Base-by-base conservation (phyloP, 345 rosid genomes). In the Cardamine chenopodiifolia region DNA sequence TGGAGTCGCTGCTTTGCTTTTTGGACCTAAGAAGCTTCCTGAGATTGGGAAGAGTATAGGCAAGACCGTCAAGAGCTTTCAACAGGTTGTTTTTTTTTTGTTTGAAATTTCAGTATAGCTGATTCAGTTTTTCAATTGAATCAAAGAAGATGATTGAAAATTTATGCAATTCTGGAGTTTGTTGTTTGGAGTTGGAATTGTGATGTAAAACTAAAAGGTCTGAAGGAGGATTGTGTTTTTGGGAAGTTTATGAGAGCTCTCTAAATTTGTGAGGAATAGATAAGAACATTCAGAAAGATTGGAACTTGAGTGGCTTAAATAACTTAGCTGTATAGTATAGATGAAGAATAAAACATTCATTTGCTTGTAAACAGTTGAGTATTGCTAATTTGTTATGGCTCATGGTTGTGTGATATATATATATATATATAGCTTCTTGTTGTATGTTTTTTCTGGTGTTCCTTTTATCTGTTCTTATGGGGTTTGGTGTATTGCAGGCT, bases 11-110 rank as follows among this genome's bases (percentile, higher is more conserved):
- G 93, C 97, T 39, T 71, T 94, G 65, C 86, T 94, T 68, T 94
- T 94, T 74, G 98, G 98, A 58, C 98, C 98, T 71, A 94, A 91
- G 83, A 82, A 94, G 62, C 83, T 94, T 83, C 98, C 98, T 44
- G 96, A 94, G 85, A 90, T 94, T 7, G 97, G 98, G 34, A 94
- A 60, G 81, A 90, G 90, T 76, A 88, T 94, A 77, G 98, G 98
- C 14, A 94, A 94, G 71, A 94, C 98, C 23, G 89, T 94, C 80
- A 94, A 85, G 74, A 90, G 98, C 80, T 94, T 94, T 73, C 97
- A 94, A 52, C 96, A 91, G 98, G 98, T 93, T 74, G 29, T 76
- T 18, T 37, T 44, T 8, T 13, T 7, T 35, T 34, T 17, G 25
- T 1, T n/a, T 44, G 11, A 20, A 42, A 8, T n/a, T 23, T 52